A percentile compares a stretch with the other conserved stretches of the same genome.
These are phyloP conservation scores for Magnolia officinalis DNA, from an alignment of 164 flowering plant genomes.

Conservation along the genomic window DNA sequence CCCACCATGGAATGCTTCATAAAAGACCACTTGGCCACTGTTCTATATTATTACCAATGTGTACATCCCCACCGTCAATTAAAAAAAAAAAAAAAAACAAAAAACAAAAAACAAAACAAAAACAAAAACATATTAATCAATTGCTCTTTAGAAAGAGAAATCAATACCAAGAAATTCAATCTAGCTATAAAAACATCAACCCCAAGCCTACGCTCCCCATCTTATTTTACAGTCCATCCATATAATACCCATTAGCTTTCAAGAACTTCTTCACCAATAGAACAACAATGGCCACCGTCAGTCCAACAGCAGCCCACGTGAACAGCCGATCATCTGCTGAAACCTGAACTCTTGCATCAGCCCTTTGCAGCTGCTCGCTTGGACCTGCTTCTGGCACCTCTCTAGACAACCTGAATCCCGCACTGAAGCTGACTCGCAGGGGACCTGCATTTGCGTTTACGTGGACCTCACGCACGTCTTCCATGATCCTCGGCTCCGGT, in stretches of 20 bases:
- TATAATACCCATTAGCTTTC: conserved; percentile 56
- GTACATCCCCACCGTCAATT: too few relatives aligned
- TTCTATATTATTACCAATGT: too few relatives aligned
- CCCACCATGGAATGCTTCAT: too few relatives aligned
- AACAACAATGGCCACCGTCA: conserved; percentile 66
- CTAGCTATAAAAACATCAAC: too few relatives aligned
- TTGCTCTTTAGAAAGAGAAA: too few relatives aligned
- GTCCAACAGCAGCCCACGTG: conserved; percentile 88
- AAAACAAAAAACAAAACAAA: too few relatives aligned
- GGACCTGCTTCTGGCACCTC: conserved; percentile 30
- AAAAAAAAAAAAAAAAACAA: too few relatives aligned
- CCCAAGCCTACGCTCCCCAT: neutral
- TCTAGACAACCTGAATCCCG: conserved; percentile 27
- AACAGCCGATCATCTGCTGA: conserved; percentile 75
- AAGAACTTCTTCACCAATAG: conserved; percentile 75
- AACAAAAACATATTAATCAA: too few relatives aligned
- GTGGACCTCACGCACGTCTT: conserved; percentile 44
- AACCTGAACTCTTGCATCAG: conserved; percentile 34
- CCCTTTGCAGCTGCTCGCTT: conserved; percentile 32
- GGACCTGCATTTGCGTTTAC: conserved; percentile 42
- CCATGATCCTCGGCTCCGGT: conserved; percentile 30
- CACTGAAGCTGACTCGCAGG: conserved; percentile 26
- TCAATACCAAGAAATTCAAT: too few relatives aligned
- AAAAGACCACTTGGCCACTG: too few relatives aligned
- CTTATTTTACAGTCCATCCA: neutral